Evolutionary conservation across 2,329 filamentous ascomycete genomes (phyloP).

Genomic region (Rhexocercosporidium sp.): DNA sequence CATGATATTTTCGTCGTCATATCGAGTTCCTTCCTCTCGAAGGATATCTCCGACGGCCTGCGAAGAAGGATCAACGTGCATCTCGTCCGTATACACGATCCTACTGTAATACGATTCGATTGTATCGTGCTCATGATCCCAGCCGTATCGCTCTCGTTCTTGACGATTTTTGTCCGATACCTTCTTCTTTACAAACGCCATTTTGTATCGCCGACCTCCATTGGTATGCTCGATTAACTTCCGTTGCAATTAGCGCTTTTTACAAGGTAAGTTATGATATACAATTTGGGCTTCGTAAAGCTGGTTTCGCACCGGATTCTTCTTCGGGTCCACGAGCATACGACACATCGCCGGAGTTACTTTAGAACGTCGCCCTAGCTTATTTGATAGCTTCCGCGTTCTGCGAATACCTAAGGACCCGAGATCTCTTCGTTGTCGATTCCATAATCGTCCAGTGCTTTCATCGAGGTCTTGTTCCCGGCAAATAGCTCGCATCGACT

Average conservation of each 20-base stretch:
- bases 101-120: not conserved
- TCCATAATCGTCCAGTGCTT: not conserved
- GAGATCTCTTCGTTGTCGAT: not conserved
- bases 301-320: conserved; percentile 21
- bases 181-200: conserved; percentile 21
- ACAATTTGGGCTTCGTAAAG: conserved; percentile 21
- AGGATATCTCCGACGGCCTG: conserved; percentile 6
- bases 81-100: conserved; percentile 25
- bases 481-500: not conserved
- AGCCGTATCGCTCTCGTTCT: conserved; percentile 3
- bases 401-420: not conserved
- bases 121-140: conserved; percentile 13
- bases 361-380: conserved; percentile 2
- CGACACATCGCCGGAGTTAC: conserved; percentile 7
- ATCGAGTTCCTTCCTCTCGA: conserved; percentile 18
- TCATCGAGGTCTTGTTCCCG: not conserved
- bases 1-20: conserved; percentile 27
- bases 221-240: conserved; percentile 21
- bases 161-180: conserved; percentile 13
- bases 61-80: conserved; percentile 24
- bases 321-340: conserved; percentile 9
- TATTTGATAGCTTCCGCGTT: not conserved
- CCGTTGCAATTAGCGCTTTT: conserved; percentile 11
- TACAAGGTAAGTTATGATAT: conserved; percentile 11
- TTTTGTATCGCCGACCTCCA: conserved; percentile 17